Evolutionary conservation across 257 asterid species (phyloP), one percentile per base, ranked within the genome.

Genomic region (Lantana camara): DNA sequence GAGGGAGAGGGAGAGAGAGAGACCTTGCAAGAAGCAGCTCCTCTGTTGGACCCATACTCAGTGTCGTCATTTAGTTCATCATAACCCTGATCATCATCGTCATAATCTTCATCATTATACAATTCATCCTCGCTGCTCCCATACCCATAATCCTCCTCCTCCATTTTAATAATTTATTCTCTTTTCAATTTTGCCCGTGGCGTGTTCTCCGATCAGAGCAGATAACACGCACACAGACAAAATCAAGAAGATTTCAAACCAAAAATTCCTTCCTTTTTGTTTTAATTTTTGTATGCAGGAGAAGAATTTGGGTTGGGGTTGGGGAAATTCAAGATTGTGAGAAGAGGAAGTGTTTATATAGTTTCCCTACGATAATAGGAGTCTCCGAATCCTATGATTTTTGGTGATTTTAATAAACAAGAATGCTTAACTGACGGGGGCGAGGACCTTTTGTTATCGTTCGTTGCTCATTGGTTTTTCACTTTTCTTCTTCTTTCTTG

Each of bases 1-100:
- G n/a, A n/a, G n/a, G n/a, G n/a, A n/a, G n/a, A n/a, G n/a, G n/a
- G n/a, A n/a, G n/a, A n/a, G n/a, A n/a, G n/a, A n/a, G n/a, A n/a
- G n/a, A 82, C 89, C 82, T 76, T 75, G 62, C 80, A 75, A 41
- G 84, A 74, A 37, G 82, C 60, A 50, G 72, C 56, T 49, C 48
- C 38, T 54, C 29, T 24, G 15, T 16, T 7, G 20, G 46, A 1
- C 13, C 53, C n/a, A 52, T 37, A 22, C 11, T 63, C 53, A 19
- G 7, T 38, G 47, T 75, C 82, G 9, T 21, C 62, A 3, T 59
- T 74, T 44, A 13, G 24, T 51, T 73, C 80, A n/a, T 70, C 54
- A 38, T 40, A 47, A 4, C 38, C 57, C 9, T 58, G 40, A 35
- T 4, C 75, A 11, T 42, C 68, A 14, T 29, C 61, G 9, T 53